phyloP scores from a whole-genome alignment of 768 basidiomycete genomes.

The Amanita phalloides region DNA sequence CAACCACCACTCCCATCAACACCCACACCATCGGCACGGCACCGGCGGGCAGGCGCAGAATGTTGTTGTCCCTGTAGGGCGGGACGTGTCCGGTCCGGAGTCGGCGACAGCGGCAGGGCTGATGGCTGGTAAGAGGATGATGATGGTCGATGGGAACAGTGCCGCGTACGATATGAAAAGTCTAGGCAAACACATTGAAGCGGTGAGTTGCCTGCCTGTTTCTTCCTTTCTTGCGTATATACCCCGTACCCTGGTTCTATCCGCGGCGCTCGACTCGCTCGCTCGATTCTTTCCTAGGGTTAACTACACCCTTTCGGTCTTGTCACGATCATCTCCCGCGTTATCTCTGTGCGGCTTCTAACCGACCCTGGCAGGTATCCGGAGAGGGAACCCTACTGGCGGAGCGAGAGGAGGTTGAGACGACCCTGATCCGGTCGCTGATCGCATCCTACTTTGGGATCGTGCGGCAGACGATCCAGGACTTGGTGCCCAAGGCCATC shows the following conservation, averaged over 20 bases:
- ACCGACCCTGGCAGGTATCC: conserved; percentile 29
- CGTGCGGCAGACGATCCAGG: conserved; percentile 93
- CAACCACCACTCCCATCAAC: conserved; percentile 10
- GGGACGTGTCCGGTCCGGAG: conserved; percentile 53
- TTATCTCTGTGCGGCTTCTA: conserved; percentile 4
- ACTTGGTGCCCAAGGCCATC: conserved; percentile 94
- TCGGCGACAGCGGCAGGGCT: conserved; percentile 42
- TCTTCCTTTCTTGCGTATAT: background rate
- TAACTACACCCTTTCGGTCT: background rate
- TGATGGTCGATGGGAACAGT: conserved; percentile 54
- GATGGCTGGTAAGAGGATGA: conserved; percentile 50
- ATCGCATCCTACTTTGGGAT: conserved; percentile 96
- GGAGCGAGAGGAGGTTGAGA: conserved; percentile 93
- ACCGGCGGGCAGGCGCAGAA: conserved; percentile 10
- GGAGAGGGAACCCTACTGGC: conserved; percentile 58
- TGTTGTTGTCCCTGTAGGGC: conserved; percentile 43
- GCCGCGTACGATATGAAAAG: conserved; percentile 99
- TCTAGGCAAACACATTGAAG: conserved; percentile 93
- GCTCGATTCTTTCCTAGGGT: background rate
- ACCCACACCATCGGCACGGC: conserved; percentile 10
- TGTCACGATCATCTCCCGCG: background rate
- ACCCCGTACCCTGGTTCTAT: background rate
- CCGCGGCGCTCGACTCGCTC: background rate
- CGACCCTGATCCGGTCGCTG: conserved; percentile 84
- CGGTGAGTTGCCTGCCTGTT: conserved; percentile 44